These are phyloP conservation scores for Leishmania aethiopica DNA, from an alignment of 208 protist genomes.

Conservation along the genomic window DNA sequence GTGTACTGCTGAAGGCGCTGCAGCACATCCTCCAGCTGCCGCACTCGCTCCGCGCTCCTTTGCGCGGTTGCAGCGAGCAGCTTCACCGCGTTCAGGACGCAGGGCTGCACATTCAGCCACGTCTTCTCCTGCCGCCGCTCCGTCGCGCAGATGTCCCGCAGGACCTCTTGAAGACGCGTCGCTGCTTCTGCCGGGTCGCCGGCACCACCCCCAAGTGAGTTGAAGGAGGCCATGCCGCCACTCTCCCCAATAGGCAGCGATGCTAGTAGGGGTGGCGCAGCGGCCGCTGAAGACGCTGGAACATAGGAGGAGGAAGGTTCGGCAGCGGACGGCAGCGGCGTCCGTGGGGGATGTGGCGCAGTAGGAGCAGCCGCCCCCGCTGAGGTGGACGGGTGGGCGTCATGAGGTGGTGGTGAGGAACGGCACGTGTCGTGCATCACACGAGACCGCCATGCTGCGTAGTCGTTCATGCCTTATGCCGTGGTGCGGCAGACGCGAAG, in stretches of 20 bases:
- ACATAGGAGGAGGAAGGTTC: background rate
- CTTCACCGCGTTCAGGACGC: constrained; percentile 43
- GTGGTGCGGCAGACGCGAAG: background rate
- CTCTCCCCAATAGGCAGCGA: background rate
- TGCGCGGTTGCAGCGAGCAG: constrained; percentile 20
- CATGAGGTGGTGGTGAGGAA: background rate
- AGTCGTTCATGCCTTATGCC: constrained; percentile 22
- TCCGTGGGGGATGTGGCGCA: background rate
- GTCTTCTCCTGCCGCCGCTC: constrained; percentile 41
- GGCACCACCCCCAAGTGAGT: background rate
- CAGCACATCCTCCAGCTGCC: constrained; percentile 33
- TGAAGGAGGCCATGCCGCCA: background rate
- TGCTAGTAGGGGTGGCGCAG: background rate
- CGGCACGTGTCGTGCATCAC: constrained; percentile 13
- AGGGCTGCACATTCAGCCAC: constrained; percentile 82
- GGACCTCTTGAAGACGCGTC: constrained; percentile 25
- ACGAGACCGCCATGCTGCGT: constrained; percentile 26
- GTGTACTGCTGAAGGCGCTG: constrained; percentile 38
- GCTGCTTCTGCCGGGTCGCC: background rate
- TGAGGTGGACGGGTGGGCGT: background rate
- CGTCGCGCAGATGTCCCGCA: constrained; percentile 48
- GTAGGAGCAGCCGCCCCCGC: background rate
- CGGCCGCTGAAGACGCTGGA: background rate
- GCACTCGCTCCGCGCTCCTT: constrained; percentile 25
- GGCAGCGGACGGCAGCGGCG: background rate